Evolutionary conservation across 2,329 filamentous ascomycete species (phyloP).

Genomic region (Penicillium verrucosum): DNA sequence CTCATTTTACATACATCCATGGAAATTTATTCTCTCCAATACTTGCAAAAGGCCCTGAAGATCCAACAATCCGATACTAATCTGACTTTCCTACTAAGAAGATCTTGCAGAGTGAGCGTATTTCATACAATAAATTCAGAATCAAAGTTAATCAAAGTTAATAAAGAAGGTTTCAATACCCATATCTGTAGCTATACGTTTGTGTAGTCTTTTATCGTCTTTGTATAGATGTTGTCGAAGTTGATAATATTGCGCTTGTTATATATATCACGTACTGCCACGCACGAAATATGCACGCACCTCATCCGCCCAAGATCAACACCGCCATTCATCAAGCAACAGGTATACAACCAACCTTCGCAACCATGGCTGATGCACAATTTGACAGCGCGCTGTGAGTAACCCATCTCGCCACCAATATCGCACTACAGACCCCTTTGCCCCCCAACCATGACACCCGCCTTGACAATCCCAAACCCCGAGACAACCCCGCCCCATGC

Average conservation of each 20-base stretch:
- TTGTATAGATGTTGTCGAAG: neutral
- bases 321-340: constrained; percentile 11
- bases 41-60: neutral
- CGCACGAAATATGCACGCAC: constrained; percentile 19
- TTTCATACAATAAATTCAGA: neutral
- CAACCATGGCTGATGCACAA: constrained; percentile 47
- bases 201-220: neutral
- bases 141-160: neutral
- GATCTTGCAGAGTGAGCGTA: neutral
- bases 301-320: constrained; percentile 22
- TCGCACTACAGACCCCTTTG: neutral
- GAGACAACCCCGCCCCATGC: constrained; percentile 25
- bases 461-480: constrained; percentile 4
- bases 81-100: neutral
- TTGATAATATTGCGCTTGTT: neutral
- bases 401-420: neutral
- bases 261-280: constrained; percentile 10
- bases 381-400: constrained; percentile 52
- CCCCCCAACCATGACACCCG: neutral
- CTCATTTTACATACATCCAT: neutral
- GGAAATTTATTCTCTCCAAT: neutral
- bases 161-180: neutral
- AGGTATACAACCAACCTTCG: constrained; percentile 17
- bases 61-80: neutral
- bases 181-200: neutral